Evolutionary conservation across 2,329 filamentous ascomycete genomes (phyloP).

Genomic region (Hansfordia pulvinata): DNA sequence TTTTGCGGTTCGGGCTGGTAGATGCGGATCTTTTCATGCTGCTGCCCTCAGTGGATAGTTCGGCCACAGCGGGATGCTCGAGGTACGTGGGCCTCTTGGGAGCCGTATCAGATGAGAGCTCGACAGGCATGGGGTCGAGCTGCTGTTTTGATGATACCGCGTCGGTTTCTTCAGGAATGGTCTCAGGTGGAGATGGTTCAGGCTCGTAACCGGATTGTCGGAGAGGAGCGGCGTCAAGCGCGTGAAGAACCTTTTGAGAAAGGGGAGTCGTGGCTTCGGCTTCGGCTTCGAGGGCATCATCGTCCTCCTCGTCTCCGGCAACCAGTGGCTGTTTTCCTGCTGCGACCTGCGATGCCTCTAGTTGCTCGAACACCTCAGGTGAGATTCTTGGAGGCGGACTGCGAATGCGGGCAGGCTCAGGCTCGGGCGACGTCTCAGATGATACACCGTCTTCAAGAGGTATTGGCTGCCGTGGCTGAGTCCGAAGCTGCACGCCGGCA

Average conservation of each 20-base stretch:
- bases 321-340: conserved; percentile 26
- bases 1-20: conserved; percentile 51
- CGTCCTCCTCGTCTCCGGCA: conserved; percentile 30
- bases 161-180: conserved; percentile 2
- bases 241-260: conserved; percentile 12
- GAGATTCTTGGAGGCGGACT: no score
- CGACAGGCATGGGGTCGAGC: no score
- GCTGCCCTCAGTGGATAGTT: conserved; percentile 8
- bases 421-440: no score
- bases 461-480: no score
- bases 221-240: conserved; percentile 20
- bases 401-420: no score
- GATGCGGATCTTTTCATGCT: conserved; percentile 24
- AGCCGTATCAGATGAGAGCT: no score
- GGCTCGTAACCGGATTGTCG: conserved; percentile 14
- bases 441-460: no score
- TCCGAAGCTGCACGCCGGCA: no score
- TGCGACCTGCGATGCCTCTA: conserved; percentile 5
- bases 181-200: conserved; percentile 5
- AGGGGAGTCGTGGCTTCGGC: conserved; percentile 3
- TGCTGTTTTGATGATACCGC: no score
- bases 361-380: no score
- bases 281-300: conserved; percentile 18
- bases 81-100: conserved; percentile 4
- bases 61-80: conserved; percentile 11